phyloP scores from a whole-genome alignment of 257 asterid genomes.

The Nicotiana obtusifolia region DNA sequence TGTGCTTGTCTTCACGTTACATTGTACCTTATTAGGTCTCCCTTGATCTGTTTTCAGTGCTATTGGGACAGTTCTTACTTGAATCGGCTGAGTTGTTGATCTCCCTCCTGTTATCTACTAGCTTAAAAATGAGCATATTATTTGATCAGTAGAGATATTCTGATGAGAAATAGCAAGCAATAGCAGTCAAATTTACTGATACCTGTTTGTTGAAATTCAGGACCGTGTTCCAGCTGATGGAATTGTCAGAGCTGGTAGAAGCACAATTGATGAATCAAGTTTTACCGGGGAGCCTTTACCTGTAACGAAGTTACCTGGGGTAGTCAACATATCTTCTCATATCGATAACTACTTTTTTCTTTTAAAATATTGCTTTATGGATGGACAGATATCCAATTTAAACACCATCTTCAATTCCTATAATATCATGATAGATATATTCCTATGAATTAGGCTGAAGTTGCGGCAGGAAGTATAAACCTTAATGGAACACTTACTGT shows the following conservation, averaged over 20 bases:
- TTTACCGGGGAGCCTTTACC: constrained; percentile 98
- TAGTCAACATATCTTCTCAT: constrained; percentile 29
- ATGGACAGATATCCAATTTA: constrained; percentile 12
- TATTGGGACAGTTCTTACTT: not conserved
- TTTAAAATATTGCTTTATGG: constrained; percentile 1
- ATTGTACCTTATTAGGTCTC: not conserved
- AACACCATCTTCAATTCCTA: constrained; percentile 15
- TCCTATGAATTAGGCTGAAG: constrained; percentile 61
- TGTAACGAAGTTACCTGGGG: constrained; percentile 98
- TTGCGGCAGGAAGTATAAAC: constrained; percentile 96
- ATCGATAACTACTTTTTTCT: not conserved
- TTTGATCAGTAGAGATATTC: not conserved
- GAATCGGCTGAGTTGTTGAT: constrained; percentile 13
- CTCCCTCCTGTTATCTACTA: not conserved
- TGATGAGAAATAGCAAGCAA: not conserved
- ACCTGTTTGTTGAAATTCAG: constrained; percentile 34
- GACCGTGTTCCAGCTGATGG: constrained; percentile 99
- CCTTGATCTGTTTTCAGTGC: not conserved
- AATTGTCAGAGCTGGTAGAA: constrained; percentile 79
- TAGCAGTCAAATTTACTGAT: constrained; percentile 6
- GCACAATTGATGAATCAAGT: constrained; percentile 97
- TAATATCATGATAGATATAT: constrained; percentile 15
- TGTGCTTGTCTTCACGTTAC: not conserved
- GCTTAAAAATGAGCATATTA: not conserved
- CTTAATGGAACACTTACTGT: constrained; percentile 82